Evolutionary conservation across 2,329 filamentous ascomycete species (phyloP), one percentile per base, ranked within the genome.

Genomic region (Fusarium phyllophilum): DNA sequence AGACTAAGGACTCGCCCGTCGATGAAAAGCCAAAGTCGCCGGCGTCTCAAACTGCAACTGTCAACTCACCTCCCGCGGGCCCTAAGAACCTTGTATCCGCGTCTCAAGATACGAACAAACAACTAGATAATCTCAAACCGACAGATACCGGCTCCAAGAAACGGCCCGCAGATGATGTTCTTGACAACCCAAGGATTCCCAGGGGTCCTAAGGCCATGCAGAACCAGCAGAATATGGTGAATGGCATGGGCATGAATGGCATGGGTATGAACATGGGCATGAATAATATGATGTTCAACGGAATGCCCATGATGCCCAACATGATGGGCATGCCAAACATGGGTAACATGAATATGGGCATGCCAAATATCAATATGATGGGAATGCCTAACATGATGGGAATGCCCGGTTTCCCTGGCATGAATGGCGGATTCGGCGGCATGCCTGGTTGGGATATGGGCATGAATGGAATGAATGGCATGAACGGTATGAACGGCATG

Each of bases 151-250:
- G 83, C 65, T 85, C 89, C 33, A 96, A 93, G 84, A 99, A 98
- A 85, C 91, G 96, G 29, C 89, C 93, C 17, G 94, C 95, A 20
- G 94, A 96, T 41, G 92, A 95, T 59, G 87, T 87, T 38, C 84
- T 88, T 12, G 89, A 91, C 76, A 91, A 92, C 75, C 88, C 89
- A 45, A 89, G 89, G 78, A 89, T 91, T 45, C 89, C 90, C 51
- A 92, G 91, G 76, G 90, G 86, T 1, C 90, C 90, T 5, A 90
- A 90, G 79, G 90, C 88, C 42, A 92, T 91, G 90, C 89, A 88
- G 75, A 87, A 83, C 79, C 87, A 87, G 62, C 86, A 87, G 63
- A 83, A 81, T 79, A 85, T 85, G 66, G 86, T 87, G 65, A 83
- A 81, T 78, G 85, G 85, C 60, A 86, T 87, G 77, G 83, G 67